phyloP scores from a whole-genome alignment of 768 basidiomycete species.

The Boletus patriciae region DNA sequence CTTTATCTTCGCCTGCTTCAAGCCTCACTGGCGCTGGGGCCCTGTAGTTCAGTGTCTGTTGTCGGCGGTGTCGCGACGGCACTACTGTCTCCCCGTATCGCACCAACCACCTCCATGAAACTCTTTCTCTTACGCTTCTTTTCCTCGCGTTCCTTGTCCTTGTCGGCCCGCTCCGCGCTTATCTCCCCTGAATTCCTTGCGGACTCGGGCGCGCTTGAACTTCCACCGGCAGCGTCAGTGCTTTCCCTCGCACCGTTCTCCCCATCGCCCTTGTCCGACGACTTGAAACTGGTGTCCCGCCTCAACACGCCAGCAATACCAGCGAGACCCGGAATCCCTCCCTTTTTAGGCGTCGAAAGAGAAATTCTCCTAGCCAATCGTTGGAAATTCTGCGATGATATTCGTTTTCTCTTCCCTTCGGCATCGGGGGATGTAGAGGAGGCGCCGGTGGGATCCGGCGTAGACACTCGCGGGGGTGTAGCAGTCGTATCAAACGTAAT shows the following conservation, averaged over 20 bases:
- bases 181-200: slow-evolving; percentile 50
- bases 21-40: slow-evolving; percentile 4
- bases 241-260: slow-evolving; percentile 21
- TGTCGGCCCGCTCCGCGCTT: slow-evolving; percentile 46
- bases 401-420: slow-evolving; percentile 79
- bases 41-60: slow-evolving; percentile 17
- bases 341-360: slow-evolving; percentile 56
- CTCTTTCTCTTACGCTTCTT: slow-evolving; percentile 66
- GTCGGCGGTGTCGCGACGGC: slow-evolving; percentile 38
- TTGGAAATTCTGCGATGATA: slow-evolving; percentile 85
- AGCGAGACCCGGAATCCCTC: slow-evolving; percentile 37
- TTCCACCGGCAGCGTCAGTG: slow-evolving; percentile 17
- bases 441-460: slow-evolving; percentile 62
- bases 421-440: slow-evolving; percentile 59
- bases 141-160: slow-evolving; percentile 54
- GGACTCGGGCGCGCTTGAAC: slow-evolving; percentile 42
- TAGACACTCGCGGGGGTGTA: slow-evolving; percentile 66
- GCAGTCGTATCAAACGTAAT: slow-evolving; percentile 64
- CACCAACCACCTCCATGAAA: slow-evolving; percentile 41
- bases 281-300: slow-evolving; percentile 37
- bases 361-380: slow-evolving; percentile 75
- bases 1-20: slow-evolving; percentile 10
- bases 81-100: slow-evolving; percentile 26
- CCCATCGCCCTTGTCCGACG: slow-evolving; percentile 39
- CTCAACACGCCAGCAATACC: slow-evolving; percentile 31